Evolutionary conservation across 148 eudicot genomes (phyloP).

Genomic region (Vaccinium vitisidaea): DNA sequence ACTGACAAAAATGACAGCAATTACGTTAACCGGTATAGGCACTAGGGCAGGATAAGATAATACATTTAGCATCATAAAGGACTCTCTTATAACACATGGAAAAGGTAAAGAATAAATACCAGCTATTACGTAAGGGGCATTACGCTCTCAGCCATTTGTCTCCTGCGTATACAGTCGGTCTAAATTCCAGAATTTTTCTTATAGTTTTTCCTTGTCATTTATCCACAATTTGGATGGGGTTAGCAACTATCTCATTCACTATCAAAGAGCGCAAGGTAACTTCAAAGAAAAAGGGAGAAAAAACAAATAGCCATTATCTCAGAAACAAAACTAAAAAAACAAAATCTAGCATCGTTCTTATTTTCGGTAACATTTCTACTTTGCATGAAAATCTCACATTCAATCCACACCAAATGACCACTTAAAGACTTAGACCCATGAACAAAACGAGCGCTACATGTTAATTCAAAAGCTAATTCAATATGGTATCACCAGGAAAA

Average conservation of each 20-base stretch:
- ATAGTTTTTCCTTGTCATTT: not conserved
- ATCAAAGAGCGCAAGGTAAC: not conserved
- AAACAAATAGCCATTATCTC: not conserved
- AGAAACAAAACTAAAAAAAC: not conserved
- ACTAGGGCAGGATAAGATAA: not conserved
- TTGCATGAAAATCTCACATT: not conserved
- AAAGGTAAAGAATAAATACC: not conserved
- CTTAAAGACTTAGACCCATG: not conserved
- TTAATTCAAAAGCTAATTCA: not conserved
- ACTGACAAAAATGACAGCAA: not conserved
- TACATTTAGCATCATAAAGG: not conserved
- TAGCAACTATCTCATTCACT: not conserved
- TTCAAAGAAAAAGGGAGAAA: not conserved
- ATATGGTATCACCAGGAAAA: not conserved
- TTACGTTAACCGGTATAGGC: not conserved
- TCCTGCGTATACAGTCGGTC: not conserved
- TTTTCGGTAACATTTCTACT: not conserved
- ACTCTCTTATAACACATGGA: not conserved
- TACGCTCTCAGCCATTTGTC: not conserved
- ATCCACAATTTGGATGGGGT: not conserved
- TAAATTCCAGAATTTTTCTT: not conserved
- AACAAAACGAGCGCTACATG: not conserved
- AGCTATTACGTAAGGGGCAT: not conserved
- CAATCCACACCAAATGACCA: not conserved
- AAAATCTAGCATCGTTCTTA: not conserved